Percentiles rank a stretch among this genome's conserved stretches.
Conservation (phyloP, 2,329 filamentous ascomycete species). For the Colletotrichum graminicola region DNA sequence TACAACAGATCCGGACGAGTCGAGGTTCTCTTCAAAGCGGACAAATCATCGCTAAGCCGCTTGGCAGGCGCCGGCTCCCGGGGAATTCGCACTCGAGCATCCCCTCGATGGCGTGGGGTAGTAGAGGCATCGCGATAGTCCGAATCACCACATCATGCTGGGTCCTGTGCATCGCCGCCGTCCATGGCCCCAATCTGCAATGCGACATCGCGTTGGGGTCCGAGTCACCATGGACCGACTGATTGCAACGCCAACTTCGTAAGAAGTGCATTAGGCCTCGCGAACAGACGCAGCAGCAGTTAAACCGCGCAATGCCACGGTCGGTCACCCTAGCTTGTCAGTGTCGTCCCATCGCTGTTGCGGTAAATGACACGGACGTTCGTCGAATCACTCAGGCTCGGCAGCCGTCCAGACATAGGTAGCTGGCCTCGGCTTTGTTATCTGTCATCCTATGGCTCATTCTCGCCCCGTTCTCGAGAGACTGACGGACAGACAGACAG, state of each 20-base stretch:
- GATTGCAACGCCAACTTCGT: constrained; percentile 7
- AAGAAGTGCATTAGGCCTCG: constrained; percentile 6
- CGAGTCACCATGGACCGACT: constrained; percentile 11
- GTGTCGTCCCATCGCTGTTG: constrained; percentile 26
- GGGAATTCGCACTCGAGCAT: constrained; percentile 25
- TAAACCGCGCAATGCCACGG: constrained; percentile 12
- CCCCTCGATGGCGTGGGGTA: constrained; percentile 5
- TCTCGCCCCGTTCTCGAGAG: neutral
- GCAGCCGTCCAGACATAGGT: constrained; percentile 5
- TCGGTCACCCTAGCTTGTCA: constrained; percentile 35
- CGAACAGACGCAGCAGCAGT: constrained; percentile 30
- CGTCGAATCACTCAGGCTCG: constrained; percentile 31
- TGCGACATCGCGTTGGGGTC: constrained; percentile 3
- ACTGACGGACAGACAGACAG: neutral
- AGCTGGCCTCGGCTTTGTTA: neutral
- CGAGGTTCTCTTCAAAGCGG: neutral
- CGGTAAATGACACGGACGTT: constrained; percentile 30
- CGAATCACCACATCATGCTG: neutral
- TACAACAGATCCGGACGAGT: constrained; percentile 7
- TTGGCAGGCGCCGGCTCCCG: constrained; percentile 14
- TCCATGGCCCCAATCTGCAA: constrained; percentile 3
- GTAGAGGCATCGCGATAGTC: neutral
- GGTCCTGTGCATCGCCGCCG: neutral
- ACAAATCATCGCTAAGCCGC: neutral
- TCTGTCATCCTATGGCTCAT: constrained; percentile 1